phyloP scores from a whole-genome alignment of 306 rosid genomes.

The Cicer pinnatifidum region DNA sequence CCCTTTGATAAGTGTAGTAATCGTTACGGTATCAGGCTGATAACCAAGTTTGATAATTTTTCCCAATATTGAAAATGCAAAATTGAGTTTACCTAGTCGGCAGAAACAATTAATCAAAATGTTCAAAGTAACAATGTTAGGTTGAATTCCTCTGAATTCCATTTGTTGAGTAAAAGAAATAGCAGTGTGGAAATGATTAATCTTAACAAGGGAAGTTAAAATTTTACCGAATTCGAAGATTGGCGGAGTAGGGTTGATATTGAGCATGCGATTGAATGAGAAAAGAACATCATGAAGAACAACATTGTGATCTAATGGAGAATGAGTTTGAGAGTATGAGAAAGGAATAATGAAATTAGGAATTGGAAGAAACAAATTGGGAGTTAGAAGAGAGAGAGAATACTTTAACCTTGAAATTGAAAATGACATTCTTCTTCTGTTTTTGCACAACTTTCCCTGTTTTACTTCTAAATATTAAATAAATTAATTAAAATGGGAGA shows the following conservation, averaged over 20 bases:
- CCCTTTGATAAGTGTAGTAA: not conserved
- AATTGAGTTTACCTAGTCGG: not conserved
- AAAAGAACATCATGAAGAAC: not conserved
- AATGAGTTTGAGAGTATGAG: too few relatives aligned
- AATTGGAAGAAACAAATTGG: too few relatives aligned
- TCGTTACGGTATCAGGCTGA: not conserved
- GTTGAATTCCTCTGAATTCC: not conserved
- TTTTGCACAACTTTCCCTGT: too few relatives aligned
- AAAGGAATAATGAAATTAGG: too few relatives aligned
- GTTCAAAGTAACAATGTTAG: not conserved
- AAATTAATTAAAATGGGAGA: too few relatives aligned
- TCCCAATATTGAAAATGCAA: constrained; percentile 2
- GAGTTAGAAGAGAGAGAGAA: too few relatives aligned
- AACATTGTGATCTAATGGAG: too few relatives aligned
- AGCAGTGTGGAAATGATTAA: constrained; percentile 7
- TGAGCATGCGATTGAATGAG: constrained; percentile 7
- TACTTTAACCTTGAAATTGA: too few relatives aligned
- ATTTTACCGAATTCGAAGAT: not conserved
- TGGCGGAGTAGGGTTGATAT: not conserved
- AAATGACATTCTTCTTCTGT: too few relatives aligned
- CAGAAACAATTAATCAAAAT: constrained; percentile 19
- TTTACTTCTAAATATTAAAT: too few relatives aligned
- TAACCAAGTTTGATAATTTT: not conserved
- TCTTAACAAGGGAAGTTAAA: constrained; percentile 13
- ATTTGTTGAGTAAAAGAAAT: constrained; percentile 14